Evolutionary conservation across 1,284 basidiomycete genomes (phyloP), one percentile per base, ranked within the genome.

Genomic region (Cutaneotrichosporon sp.): DNA sequence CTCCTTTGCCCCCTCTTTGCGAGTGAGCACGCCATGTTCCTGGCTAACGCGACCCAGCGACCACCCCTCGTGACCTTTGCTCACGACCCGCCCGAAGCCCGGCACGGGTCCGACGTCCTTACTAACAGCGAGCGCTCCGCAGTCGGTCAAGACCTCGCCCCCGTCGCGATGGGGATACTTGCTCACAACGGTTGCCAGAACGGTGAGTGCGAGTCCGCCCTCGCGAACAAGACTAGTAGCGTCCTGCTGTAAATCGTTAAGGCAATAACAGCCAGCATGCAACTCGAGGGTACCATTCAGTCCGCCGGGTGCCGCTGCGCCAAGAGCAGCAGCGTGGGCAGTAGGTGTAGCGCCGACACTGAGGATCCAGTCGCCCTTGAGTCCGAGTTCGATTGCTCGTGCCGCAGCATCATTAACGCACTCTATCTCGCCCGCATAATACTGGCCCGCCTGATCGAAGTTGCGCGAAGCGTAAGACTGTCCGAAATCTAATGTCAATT

Each of bases 261-360:
- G 84, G 4, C 90, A 88, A 73, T 94, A 95, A 78, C 92, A 70
- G 50, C 73, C 88, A 58, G 90, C 91, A 77, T 92, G 90, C 38
- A 91, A 75, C 76, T 91, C 90, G 18, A 91, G 81, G 66, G 57
- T 56, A 13, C 86, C 82, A 30, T 89, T 77, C 51, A 82, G 71
- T 14, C 89, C 58, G 16, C 10, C 47, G 10, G 46, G 52, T 0
- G 51, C 47, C 11, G 34, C 32, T 5, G 60, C 56, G 10, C 50
- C 65, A 1, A 50, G 40, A 4, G 50, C 56, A 4, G 88, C 89
- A 11, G 87, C 87, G 74, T 91, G 89, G 0, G 90, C 90, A 1
- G 90, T 88, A 3, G 91, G 91, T 5, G 90, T 92, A n/a, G 90
- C 88, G 18, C 91, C 90, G 1, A 92, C 87, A 1, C 89, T 89